Evolutionary conservation across 192 early-diverging fungal species (phyloP).

Genomic region (Podila horticola): DNA sequence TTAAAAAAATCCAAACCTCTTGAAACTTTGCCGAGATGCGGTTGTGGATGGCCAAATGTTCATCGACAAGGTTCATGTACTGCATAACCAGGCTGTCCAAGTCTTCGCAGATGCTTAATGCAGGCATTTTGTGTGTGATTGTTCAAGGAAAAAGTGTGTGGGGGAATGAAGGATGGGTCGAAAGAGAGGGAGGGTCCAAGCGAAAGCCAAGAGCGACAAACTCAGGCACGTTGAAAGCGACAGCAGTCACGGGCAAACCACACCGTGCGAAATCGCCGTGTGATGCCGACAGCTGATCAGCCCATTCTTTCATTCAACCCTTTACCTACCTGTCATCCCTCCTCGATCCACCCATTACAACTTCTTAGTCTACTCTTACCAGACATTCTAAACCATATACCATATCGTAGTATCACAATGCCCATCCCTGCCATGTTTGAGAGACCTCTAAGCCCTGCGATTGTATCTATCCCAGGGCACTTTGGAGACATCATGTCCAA

Average conservation of each 20-base stretch:
- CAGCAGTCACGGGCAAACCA: too few species aligned
- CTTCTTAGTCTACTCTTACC: background rate
- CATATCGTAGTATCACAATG: conserved; percentile 8
- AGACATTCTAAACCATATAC: background rate
- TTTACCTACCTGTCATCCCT: too few species aligned
- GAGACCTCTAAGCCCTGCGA: conserved; percentile 31
- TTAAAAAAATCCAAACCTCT: conserved; percentile 10
- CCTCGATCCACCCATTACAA: too few species aligned
- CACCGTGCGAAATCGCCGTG: too few species aligned
- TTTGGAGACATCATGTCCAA: conserved; percentile 39
- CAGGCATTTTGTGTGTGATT: background rate
- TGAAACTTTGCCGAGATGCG: conserved; percentile 42
- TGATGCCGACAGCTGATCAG: too few species aligned
- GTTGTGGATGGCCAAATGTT: conserved; percentile 27
- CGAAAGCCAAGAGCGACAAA: too few species aligned
- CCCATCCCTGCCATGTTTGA: conserved; percentile 39
- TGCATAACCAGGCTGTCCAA: conserved; percentile 28
- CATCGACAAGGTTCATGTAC: conserved; percentile 39
- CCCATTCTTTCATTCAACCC: too few species aligned
- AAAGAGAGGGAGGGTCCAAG: too few species aligned
- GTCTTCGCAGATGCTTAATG: conserved; percentile 17
- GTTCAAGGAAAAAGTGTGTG: background rate
- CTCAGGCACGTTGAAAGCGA: too few species aligned
- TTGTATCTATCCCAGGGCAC: conserved; percentile 51
- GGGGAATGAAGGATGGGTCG: background rate